phyloP scores from a whole-genome alignment of 2,329 filamentous ascomycete species.

The Trichophyton mentagrophytes region DNA sequence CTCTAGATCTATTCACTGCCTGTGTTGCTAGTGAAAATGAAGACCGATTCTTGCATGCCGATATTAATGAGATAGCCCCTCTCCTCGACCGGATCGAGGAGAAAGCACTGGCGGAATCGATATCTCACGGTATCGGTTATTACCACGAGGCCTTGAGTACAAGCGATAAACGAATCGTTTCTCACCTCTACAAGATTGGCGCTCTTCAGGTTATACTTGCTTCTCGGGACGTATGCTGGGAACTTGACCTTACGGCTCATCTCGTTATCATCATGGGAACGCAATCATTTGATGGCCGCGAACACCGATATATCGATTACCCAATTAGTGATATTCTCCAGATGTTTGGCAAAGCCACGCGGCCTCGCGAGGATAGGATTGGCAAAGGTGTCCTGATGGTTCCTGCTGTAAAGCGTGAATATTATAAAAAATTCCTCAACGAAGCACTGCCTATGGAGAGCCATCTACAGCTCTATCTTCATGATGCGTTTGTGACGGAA shows the following conservation, averaged over 20 bases:
- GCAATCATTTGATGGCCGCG: slow-evolving; percentile 90
- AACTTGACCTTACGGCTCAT: slow-evolving; percentile 75
- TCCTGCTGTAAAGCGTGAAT: slow-evolving; percentile 84
- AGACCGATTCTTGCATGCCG: slow-evolving; percentile 80
- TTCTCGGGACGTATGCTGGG: slow-evolving; percentile 89
- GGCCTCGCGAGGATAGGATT: slow-evolving; percentile 63
- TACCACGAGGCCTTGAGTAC: slow-evolving; percentile 86
- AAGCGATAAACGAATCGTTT: slow-evolving; percentile 86
- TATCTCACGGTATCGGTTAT: slow-evolving; percentile 91
- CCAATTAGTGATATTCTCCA: slow-evolving; percentile 86
- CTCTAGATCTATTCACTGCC: slow-evolving; percentile 74
- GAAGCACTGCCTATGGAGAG: slow-evolving; percentile 94
- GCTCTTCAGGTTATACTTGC: slow-evolving; percentile 77
- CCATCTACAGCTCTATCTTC: slow-evolving; percentile 78
- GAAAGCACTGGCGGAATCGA: slow-evolving; percentile 70
- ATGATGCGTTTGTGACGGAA: slow-evolving; percentile 93
- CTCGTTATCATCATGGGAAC: slow-evolving; percentile 95
- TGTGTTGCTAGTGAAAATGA: slow-evolving; percentile 83
- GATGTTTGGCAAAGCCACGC: slow-evolving; percentile 91
- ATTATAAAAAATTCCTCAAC: slow-evolving; percentile 97
- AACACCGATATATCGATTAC: slow-evolving; percentile 96
- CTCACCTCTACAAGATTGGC: slow-evolving; percentile 78
- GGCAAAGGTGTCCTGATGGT: slow-evolving; percentile 94
- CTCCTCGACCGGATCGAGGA: slow-evolving; percentile 76
- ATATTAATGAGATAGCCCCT: slow-evolving; percentile 67